Conservation (phyloP, 2,329 filamentous ascomycete genomes). For the Neofusicoccum laricinum region DNA sequence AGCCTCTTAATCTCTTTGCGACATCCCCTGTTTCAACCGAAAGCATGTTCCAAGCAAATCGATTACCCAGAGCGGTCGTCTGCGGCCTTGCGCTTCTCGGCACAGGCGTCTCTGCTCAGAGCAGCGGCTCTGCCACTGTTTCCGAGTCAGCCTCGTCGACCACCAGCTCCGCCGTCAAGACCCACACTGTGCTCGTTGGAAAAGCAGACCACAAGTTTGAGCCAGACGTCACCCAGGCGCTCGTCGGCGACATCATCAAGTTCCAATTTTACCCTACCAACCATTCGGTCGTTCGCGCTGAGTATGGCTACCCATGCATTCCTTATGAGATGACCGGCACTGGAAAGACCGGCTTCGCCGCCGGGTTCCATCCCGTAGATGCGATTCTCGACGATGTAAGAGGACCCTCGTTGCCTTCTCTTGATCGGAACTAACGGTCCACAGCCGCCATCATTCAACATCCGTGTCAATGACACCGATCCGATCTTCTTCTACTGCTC, state of each 20-base stretch:
- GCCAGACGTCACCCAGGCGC: constrained; percentile 12
- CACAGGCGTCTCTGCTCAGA: not conserved
- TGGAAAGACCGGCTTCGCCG: constrained; percentile 32
- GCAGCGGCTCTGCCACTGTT: not conserved
- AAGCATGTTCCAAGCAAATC: not conserved
- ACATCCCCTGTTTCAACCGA: not conserved
- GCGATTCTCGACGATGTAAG: constrained; percentile 15
- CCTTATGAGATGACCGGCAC: constrained; percentile 33
- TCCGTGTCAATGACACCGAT: constrained; percentile 33
- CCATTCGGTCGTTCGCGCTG: constrained; percentile 43
- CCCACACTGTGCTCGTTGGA: constrained; percentile 11
- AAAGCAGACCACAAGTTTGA: constrained; percentile 16
- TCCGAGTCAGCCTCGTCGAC: not conserved
- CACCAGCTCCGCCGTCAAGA: not conserved
- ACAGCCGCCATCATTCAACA: constrained; percentile 23
- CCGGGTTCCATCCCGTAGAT: constrained; percentile 23
- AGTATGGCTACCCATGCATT: constrained; percentile 39
- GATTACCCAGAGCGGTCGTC: not conserved
- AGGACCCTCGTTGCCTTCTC: not conserved
- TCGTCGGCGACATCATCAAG: constrained; percentile 33
- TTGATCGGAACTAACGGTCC: not conserved
- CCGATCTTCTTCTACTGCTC: constrained; percentile 44
- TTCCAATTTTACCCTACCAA: constrained; percentile 42
- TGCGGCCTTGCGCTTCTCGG: not conserved
- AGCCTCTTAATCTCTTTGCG: not conserved